Conservation (phyloP, 306 rosid genomes). For the Leucaena leucocephala region DNA sequence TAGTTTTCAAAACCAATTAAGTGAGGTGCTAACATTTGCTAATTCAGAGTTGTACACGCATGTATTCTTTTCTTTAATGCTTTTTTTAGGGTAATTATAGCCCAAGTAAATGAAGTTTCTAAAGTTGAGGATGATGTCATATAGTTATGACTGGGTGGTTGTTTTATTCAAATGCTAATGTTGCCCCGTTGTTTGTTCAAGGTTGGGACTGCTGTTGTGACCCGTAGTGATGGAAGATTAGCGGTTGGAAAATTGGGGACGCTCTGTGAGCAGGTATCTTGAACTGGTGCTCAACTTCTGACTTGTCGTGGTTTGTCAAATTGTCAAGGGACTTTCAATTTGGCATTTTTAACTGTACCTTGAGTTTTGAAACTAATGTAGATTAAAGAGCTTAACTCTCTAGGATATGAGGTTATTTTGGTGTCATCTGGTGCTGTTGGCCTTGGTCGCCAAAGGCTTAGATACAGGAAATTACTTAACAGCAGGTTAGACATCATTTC, state of each 20-base stretch:
- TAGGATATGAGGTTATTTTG: conserved; percentile 84
- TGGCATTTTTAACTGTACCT: conserved; percentile 7
- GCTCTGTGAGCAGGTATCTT: conserved; percentile 83
- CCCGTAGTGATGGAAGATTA: conserved; percentile 30
- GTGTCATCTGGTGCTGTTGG: conserved; percentile 99
- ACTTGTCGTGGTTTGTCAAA: not conserved
- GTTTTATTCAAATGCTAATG: conserved; percentile 13
- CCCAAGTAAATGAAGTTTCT: not conserved
- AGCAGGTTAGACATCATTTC: conserved; percentile 67
- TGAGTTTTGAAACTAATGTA: conserved; percentile 46
- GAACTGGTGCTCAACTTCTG: not conserved
- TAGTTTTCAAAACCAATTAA: not conserved
- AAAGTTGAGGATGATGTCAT: conserved; percentile 1
- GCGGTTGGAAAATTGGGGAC: conserved; percentile 69
- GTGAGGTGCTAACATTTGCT: not conserved
- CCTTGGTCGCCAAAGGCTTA: conserved; percentile 94
- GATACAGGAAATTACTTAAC: conserved; percentile 74
- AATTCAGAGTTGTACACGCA: not conserved
- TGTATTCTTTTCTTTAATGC: not conserved
- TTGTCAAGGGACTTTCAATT: conserved; percentile 26
- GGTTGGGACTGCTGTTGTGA: conserved; percentile 41
- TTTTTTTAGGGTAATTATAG: not conserved
- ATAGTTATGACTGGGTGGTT: not conserved
- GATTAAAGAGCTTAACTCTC: conserved; percentile 80
- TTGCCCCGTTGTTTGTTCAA: not conserved